Conservation (phyloP, 495 filamentous ascomycete species). For the Penicillium roqueforti region DNA sequence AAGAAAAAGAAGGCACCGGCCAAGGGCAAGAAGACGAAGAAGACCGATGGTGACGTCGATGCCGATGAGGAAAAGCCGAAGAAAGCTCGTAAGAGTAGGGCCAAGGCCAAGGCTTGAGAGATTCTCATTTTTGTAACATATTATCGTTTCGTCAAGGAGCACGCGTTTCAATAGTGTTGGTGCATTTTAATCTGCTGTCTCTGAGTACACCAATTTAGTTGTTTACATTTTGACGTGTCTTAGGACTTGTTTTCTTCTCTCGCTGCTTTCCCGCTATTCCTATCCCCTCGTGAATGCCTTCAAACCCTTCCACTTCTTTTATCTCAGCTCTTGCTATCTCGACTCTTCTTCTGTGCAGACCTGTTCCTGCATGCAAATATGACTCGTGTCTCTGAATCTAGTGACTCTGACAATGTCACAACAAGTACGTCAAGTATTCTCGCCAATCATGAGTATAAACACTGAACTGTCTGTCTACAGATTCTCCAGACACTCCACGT, state of each 20-base stretch:
- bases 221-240: not conserved
- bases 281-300: no score
- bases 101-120: conserved; percentile 37
- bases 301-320: no score
- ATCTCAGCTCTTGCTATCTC: no score
- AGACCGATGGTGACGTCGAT: conserved; percentile 40
- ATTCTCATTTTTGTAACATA: conserved; percentile 11
- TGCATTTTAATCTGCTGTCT: not conserved
- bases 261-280: not conserved
- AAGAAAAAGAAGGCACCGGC: conserved; percentile 66
- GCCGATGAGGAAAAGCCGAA: conserved; percentile 49
- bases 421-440: no score
- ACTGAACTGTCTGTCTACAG: no score
- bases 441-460: no score
- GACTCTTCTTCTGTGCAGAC: no score
- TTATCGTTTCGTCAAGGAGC: not conserved
- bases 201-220: not conserved
- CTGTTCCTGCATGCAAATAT: no score
- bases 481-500: no score
- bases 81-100: conserved; percentile 46
- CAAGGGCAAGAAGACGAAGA: conserved; percentile 55
- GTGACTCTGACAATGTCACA: no score
- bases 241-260: not conserved
- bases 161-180: not conserved
- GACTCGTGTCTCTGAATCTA: no score